Percentiles rank a stretch among this genome's conserved stretches.
phyloP scores from a whole-genome alignment of 1,284 basidiomycete species.

The Kwoniella shivajii region DNA sequence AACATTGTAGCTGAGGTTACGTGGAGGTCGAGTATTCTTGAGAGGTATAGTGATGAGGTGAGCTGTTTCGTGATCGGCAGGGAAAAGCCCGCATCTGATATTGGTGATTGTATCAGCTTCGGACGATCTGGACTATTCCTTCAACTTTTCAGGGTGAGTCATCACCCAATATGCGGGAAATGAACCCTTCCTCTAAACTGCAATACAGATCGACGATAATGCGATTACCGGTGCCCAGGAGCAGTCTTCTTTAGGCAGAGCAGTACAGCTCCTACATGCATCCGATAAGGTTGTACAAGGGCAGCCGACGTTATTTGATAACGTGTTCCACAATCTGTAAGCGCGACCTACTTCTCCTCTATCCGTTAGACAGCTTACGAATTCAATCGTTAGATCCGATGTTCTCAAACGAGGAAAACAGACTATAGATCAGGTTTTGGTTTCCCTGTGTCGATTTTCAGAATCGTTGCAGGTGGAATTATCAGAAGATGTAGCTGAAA shows the following conservation, averaged over 20 bases:
- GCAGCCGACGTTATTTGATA: slow-evolving; percentile 20
- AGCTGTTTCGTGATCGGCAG: background rate
- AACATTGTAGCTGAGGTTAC: no score
- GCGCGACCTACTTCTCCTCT: background rate
- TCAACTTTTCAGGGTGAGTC: slow-evolving; percentile 32
- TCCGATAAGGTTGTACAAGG: slow-evolving; percentile 6
- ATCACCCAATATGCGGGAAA: background rate
- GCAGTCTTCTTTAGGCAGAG: slow-evolving; percentile 12
- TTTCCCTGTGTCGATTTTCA: slow-evolving; percentile 24
- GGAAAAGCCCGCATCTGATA: background rate
- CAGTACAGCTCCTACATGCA: slow-evolving; percentile 20
- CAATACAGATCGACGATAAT: slow-evolving; percentile 13
- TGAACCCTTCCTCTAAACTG: background rate
- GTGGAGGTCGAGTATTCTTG: slow-evolving; percentile 25
- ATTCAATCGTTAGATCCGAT: slow-evolving; percentile 27
- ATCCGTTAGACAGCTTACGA: background rate
- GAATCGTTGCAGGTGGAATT: slow-evolving; percentile 21
- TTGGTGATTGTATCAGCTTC: slow-evolving; percentile 13
- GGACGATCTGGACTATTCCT: slow-evolving; percentile 39
- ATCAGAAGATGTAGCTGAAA: slow-evolving; percentile 26
- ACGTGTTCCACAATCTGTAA: slow-evolving; percentile 25
- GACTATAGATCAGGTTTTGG: slow-evolving; percentile 28
- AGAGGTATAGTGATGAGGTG: slow-evolving; percentile 24
- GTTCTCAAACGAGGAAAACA: slow-evolving; percentile 31
- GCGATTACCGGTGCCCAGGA: background rate